phyloP scores from a whole-genome alignment of 1,284 basidiomycete genomes.

The Phylloboletellus chloephorus region DNA sequence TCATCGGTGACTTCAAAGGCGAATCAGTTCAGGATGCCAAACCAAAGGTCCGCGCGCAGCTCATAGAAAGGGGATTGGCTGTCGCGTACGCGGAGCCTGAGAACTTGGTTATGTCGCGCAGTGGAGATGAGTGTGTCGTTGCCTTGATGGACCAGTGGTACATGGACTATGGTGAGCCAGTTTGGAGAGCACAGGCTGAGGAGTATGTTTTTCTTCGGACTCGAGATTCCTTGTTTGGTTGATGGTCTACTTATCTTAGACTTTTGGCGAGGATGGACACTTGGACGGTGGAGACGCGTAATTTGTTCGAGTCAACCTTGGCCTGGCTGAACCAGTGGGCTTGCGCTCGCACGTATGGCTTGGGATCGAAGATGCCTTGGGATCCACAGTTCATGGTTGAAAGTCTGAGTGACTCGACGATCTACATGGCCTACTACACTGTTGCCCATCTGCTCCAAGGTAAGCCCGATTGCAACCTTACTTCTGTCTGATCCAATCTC shows the following conservation, averaged over 20 bases:
- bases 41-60: constrained; percentile 76
- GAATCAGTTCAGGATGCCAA: constrained; percentile 88
- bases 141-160: constrained; percentile 99
- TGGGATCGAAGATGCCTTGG: constrained; percentile 97
- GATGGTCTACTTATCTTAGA: constrained; percentile 35
- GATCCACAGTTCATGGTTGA: constrained; percentile 96
- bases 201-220: constrained; percentile 55
- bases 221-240: background rate
- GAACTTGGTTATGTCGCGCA: constrained; percentile 84
- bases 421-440: constrained; percentile 99
- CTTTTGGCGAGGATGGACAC: constrained; percentile 85
- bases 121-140: constrained; percentile 94
- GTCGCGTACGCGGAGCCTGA: constrained; percentile 96
- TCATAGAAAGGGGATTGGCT: constrained; percentile 78
- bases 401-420: constrained; percentile 94
- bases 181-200: constrained; percentile 85
- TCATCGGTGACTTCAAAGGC: constrained; percentile 86
- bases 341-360: constrained; percentile 93
- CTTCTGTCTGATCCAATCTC: constrained; percentile 1
- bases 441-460: constrained; percentile 87
- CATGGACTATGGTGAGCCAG: constrained; percentile 91
- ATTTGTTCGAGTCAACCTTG: constrained; percentile 89
- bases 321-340: constrained; percentile 99
- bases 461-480: constrained; percentile 29
- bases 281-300: constrained; percentile 83